A percentile compares a stretch with the other conserved stretches of the same genome.
These are phyloP conservation scores for Capsella rubella DNA, from an alignment of 441 rosid genomes.

Conservation along the genomic window DNA sequence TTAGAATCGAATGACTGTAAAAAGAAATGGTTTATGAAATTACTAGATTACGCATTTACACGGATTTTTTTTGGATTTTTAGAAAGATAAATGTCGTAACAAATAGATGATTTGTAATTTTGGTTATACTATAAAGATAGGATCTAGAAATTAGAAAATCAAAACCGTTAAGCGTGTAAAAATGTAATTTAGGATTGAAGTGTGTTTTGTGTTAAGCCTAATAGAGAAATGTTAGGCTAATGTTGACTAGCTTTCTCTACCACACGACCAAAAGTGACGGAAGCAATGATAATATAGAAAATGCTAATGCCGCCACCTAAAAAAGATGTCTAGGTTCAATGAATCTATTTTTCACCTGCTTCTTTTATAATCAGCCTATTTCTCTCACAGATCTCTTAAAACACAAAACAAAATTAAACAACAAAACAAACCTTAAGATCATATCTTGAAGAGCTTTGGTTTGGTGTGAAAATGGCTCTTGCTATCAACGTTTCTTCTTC, in stretches of 20 bases:
- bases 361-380: conserved; percentile 46
- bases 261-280: conserved; percentile 42
- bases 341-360: conserved; percentile 45
- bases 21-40: too few species aligned
- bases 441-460: neutral
- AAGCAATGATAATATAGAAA: conserved; percentile 41
- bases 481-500: conserved; percentile 57
- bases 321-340: conserved; percentile 76
- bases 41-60: too few species aligned
- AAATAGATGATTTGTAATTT: neutral
- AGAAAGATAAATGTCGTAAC: too few species aligned
- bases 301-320: conserved; percentile 17
- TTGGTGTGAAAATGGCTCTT: conserved; percentile 55
- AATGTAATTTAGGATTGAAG: neutral
- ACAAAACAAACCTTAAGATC: neutral
- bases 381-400: conserved; percentile 14
- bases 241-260: conserved; percentile 38
- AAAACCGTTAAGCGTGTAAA: neutral
- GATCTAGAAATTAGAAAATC: neutral
- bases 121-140: neutral
- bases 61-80: too few species aligned
- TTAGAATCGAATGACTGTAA: too few species aligned
- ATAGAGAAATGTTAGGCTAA: conserved; percentile 28
- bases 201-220: neutral
- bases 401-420: neutral